These are phyloP conservation scores for Recurvomyces mirabilis DNA, from an alignment of 495 filamentous ascomycete genomes.

Conservation along the genomic window DNA sequence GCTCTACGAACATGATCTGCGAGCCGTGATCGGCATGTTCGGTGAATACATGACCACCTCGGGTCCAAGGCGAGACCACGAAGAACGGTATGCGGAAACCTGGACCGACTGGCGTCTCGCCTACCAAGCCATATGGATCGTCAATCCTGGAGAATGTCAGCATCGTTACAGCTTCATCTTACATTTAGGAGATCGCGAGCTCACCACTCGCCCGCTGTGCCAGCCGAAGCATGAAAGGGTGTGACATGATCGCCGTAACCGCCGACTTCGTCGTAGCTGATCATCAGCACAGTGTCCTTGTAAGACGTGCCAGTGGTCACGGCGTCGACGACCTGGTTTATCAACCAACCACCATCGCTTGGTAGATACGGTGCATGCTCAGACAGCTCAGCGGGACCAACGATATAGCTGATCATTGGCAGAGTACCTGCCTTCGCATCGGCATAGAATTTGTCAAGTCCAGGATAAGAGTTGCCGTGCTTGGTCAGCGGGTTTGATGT, in stretches of 20 bases:
- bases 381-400: constrained; percentile 40
- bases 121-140: constrained; percentile 38
- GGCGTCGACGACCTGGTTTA: constrained; percentile 42
- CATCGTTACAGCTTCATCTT: no score
- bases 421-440: constrained; percentile 40
- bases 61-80: constrained; percentile 46
- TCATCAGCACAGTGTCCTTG: constrained; percentile 39
- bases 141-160: constrained; percentile 25
- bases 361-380: constrained; percentile 44
- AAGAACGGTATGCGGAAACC: constrained; percentile 45
- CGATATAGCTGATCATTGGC: constrained; percentile 42
- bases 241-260: constrained; percentile 45
- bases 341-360: constrained; percentile 44
- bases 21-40: constrained; percentile 47
- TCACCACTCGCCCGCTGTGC: constrained; percentile 41
- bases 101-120: constrained; percentile 41
- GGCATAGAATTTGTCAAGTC: constrained; percentile 39
- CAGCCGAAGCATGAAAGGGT: constrained; percentile 40
- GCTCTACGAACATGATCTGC: constrained; percentile 43
- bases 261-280: constrained; percentile 45
- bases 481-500: constrained; percentile 29
- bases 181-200: no score
- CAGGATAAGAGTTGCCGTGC: constrained; percentile 35
- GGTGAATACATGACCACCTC: constrained; percentile 42
- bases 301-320: constrained; percentile 41